phyloP scores from a whole-genome alignment of 2,329 filamentous ascomycete genomes.

The Fusarium devonianum region DNA sequence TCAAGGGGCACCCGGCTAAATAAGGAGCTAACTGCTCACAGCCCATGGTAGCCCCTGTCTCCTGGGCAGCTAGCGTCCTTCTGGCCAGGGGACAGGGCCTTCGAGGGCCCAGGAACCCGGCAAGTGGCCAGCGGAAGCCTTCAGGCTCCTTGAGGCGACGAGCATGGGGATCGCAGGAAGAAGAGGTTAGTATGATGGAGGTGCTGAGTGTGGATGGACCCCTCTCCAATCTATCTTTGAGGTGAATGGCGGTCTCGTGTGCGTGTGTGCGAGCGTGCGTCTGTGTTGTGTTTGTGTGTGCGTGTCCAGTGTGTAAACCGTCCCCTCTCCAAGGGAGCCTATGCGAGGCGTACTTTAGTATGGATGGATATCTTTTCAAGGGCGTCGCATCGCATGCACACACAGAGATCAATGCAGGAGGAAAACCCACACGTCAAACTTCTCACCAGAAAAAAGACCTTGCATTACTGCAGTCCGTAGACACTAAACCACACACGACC shows the following conservation, averaged over 20 bases:
- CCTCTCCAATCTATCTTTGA: constrained; percentile 20
- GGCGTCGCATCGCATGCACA: constrained; percentile 15
- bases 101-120: constrained; percentile 25
- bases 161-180: constrained; percentile 4
- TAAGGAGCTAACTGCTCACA: constrained; percentile 16
- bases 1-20: constrained; percentile 18
- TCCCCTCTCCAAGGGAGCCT: constrained; percentile 18
- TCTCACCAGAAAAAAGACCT: neutral
- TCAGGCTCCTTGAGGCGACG: constrained; percentile 2
- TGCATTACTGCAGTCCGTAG: neutral
- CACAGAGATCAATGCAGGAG: constrained; percentile 10
- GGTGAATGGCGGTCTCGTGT: too few species aligned
- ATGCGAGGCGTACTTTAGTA: too few species aligned
- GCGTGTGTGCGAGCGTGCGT: constrained; percentile 1
- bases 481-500: constrained; percentile 2
- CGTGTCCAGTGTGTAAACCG: constrained; percentile 1
- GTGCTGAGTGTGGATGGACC: constrained; percentile 21
- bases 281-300: neutral
- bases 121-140: constrained; percentile 17
- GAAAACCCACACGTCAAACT: constrained; percentile 1
- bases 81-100: constrained; percentile 15
- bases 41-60: constrained; percentile 25
- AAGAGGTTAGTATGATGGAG: neutral
- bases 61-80: constrained; percentile 24
- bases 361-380: neutral